Evolutionary conservation across 257 asterid species (phyloP), one percentile per base, ranked within the genome.

Genomic region (Handroanthus guayacan): DNA sequence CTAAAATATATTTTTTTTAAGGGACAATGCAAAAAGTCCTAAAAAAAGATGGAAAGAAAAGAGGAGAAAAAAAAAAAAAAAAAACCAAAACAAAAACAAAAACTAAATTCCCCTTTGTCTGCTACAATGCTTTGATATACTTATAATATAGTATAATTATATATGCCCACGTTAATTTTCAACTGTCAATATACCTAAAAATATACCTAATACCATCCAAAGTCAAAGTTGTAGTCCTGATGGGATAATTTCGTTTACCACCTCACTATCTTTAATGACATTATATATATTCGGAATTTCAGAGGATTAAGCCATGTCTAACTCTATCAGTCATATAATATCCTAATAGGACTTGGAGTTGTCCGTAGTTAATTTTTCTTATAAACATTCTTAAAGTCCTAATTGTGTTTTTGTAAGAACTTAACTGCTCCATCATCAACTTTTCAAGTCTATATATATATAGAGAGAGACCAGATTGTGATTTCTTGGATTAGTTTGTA

Each of bases 181-280:
- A 52, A 77, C 60, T 50, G 41, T n/a, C 9, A 78, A 62, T 62
- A 62, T 47, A 71, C 78, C 82, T 78, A 78, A 70, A 71, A 25
- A 25, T 25, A 25, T 71, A 70, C 82, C 82, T 78, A 78, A 78
- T 78, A 44, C 69, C 55, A 71, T 36, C 58, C 6, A 54, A 71
- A 78, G 82, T 78, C 78, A 71, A 54, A 2, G 0, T 62, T 41
- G 4, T 38, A 62, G 67, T 52, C 68, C n/a, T 52, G 31, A 16
- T 10, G 50, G 62, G 72, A 43, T 54, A 25, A 25, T 25, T 70
- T 71, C 73, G 82, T 63, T 71, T 78, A 78, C 82, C 82, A 72
- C 44, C 63, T 6, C 74, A 62, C 78, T 63, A 71, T 57, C 60
- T 8, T 11, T 63, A 9, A 48, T 34, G 41, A 51, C 41, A n/a